These are phyloP conservation scores for Sporothrix luriei DNA, from an alignment of 2,329 filamentous ascomycete genomes.

Conservation along the genomic window DNA sequence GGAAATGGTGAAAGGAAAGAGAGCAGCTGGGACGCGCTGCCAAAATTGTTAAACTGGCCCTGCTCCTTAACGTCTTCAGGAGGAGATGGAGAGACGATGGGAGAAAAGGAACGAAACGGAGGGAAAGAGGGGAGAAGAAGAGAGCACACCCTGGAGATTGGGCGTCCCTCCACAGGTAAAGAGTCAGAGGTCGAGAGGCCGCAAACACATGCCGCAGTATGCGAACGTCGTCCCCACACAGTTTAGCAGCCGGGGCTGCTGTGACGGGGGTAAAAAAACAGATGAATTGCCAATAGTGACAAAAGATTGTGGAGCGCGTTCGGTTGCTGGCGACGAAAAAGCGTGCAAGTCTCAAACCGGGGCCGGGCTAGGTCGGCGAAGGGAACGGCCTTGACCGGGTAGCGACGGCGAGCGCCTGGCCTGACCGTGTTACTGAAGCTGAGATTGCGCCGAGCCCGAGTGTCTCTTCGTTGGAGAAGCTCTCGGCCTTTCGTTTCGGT, in stretches of 20 bases:
- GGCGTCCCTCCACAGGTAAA: neutral
- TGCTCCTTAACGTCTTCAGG: slow-evolving; percentile 1
- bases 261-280: neutral
- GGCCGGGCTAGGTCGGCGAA: slow-evolving; percentile 13
- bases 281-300: neutral
- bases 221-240: slow-evolving; percentile 16
- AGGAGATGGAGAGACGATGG: neutral
- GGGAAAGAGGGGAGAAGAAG: no score
- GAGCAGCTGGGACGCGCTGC: slow-evolving; percentile 18
- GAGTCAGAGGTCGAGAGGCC: slow-evolving; percentile 22
- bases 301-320: slow-evolving; percentile 20
- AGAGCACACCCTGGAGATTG: neutral
- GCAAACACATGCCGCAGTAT: slow-evolving; percentile 9
- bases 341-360: slow-evolving; percentile 16
- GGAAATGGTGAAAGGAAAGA: neutral
- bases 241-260: neutral
- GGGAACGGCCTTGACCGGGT: neutral
- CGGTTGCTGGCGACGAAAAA: slow-evolving; percentile 23
- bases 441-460: neutral
- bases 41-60: neutral
- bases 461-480: neutral
- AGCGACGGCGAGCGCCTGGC: neutral
- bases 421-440: slow-evolving; percentile 4
- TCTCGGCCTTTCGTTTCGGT: neutral
- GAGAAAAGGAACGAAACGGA: neutral